A percentile compares a stretch with the other conserved stretches of the same genome.
Conservation (phyloP, 208 protist genomes). For the Leishmania amazonensis region DNA sequence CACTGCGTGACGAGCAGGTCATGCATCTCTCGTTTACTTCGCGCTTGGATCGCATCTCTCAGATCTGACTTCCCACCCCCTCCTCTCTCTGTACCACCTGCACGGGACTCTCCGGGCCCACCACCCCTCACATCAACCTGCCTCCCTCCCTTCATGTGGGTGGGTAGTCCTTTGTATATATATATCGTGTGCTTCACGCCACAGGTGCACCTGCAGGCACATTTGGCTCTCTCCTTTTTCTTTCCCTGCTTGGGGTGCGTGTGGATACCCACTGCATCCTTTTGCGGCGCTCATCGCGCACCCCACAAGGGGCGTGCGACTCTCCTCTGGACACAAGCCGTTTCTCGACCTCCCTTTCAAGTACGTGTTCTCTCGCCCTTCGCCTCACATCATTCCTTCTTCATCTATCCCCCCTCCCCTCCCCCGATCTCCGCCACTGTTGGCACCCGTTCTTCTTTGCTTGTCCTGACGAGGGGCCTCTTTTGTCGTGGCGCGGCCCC, state of each 20-base stretch:
- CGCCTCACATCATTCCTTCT: not conserved
- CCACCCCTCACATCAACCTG: not conserved
- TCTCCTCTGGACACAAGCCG: not conserved
- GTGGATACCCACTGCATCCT: not conserved
- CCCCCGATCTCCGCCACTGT: too few species aligned
- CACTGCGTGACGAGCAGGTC: not conserved
- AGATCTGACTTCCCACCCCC: not conserved
- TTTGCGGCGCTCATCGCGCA: not conserved
- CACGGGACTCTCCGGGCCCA: not conserved
- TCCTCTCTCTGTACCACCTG: not conserved
- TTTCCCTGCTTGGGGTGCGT: not conserved
- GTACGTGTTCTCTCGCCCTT: not conserved
- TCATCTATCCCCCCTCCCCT: not conserved
- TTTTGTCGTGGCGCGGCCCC: not conserved
- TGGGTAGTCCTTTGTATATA: not conserved
- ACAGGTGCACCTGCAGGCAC: not conserved
- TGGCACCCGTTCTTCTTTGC: not conserved
- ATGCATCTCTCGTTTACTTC: not conserved
- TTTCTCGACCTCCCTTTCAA: not conserved
- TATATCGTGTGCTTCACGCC: conserved; percentile 13
- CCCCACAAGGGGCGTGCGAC: not conserved
- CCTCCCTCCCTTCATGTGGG: not conserved
- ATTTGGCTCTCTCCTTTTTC: not conserved
- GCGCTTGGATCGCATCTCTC: not conserved
- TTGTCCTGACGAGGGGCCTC: not conserved